A percentile compares a stretch with the other conserved stretches of the same genome.
Evolutionary conservation across 1,284 basidiomycete genomes (phyloP).

Genomic region (Cryptococcus hybrid): DNA sequence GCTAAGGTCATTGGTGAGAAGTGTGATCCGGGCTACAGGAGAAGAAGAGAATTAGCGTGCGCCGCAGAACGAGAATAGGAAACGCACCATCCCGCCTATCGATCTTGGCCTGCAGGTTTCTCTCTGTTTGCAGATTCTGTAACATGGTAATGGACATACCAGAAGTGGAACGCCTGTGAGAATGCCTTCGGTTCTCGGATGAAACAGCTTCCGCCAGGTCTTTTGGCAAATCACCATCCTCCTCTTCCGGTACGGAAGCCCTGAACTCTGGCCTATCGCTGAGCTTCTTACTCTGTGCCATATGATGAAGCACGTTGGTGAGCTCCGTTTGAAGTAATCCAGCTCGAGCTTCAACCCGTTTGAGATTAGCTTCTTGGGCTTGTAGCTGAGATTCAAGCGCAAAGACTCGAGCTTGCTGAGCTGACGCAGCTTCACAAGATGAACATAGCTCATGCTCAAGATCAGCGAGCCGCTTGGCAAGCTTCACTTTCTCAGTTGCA

Average conservation of each 20-base stretch:
- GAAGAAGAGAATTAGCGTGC: neutral
- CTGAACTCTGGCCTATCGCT: constrained; percentile 5
- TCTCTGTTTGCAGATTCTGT: constrained; percentile 12
- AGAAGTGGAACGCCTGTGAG: constrained; percentile 13
- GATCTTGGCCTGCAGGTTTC: constrained; percentile 12
- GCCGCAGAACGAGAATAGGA: neutral
- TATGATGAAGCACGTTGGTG: constrained; percentile 12
- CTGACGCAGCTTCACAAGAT: neutral
- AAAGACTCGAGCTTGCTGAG: constrained; percentile 2
- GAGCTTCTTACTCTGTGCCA: constrained; percentile 11
- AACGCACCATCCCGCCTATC: constrained; percentile 13
- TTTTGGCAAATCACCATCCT: constrained; percentile 6
- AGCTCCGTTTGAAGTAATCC: constrained; percentile 13
- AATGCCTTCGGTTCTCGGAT: constrained; percentile 2
- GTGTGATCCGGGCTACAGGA: constrained; percentile 11
- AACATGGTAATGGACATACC: neutral
- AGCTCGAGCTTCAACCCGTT: constrained; percentile 3
- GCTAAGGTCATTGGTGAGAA: constrained; percentile 15
- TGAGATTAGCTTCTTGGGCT: neutral
- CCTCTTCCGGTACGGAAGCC: neutral
- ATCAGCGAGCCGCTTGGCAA: constrained; percentile 1
- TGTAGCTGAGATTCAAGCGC: constrained; percentile 5
- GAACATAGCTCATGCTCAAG: constrained; percentile 8
- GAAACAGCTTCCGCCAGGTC: constrained; percentile 4
- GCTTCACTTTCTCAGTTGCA: constrained; percentile 1